A percentile compares a stretch with the other conserved stretches of the same genome.
Evolutionary conservation across 1,139 yeast species (phyloP).

Genomic region (Candida albicans): DNA sequence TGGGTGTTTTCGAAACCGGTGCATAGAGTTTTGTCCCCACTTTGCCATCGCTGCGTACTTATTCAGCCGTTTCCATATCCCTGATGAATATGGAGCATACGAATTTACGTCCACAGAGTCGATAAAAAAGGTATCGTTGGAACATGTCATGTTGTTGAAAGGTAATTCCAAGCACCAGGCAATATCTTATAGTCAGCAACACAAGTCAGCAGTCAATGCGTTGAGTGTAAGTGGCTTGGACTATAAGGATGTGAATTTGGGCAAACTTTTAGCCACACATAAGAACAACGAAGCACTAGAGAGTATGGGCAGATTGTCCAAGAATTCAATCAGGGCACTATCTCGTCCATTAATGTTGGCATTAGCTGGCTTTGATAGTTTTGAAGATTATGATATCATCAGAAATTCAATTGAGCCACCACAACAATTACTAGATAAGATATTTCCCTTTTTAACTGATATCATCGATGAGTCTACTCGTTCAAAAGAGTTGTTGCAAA

Average conservation of each 20-base stretch:
- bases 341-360: conserved; percentile 19
- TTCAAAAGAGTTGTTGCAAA: conserved; percentile 14
- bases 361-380: conserved; percentile 27
- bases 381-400: conserved; percentile 20
- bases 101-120: conserved; percentile 19
- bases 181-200: conserved; percentile 30
- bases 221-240: conserved; percentile 23
- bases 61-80: conserved; percentile 31
- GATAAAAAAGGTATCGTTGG: conserved; percentile 15
- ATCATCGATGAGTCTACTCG: conserved; percentile 7
- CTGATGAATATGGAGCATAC: conserved; percentile 28
- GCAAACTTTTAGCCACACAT: conserved; percentile 22
- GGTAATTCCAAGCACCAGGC: conserved; percentile 27
- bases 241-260: conserved; percentile 22
- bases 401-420: conserved; percentile 32
- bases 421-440: conserved; percentile 22
- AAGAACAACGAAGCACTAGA: conserved; percentile 6
- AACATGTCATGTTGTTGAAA: conserved; percentile 24
- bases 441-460: conserved; percentile 30
- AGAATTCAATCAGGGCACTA: conserved; percentile 16
- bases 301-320: conserved; percentile 14
- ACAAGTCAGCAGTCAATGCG: conserved; percentile 25
- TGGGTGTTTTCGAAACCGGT: conserved; percentile 28
- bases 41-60: conserved; percentile 31
- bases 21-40: conserved; percentile 33